A percentile compares a stretch with the other conserved stretches of the same genome.
Evolutionary conservation across 306 rosid genomes (phyloP).

Genomic region (Adenanthera pavonina): DNA sequence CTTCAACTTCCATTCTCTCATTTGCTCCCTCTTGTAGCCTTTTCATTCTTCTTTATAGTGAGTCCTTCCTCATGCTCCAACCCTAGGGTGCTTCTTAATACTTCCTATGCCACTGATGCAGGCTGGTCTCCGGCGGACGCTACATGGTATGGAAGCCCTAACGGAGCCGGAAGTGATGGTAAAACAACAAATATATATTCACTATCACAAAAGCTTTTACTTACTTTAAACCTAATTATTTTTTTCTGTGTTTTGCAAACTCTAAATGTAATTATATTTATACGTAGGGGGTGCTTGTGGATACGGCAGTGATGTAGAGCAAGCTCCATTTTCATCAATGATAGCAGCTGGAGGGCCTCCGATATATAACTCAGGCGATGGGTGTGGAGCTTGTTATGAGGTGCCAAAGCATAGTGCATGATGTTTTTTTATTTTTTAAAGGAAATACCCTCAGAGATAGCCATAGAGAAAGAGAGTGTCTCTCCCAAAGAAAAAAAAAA

Average conservation of each 20-base stretch:
- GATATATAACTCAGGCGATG: conserved; percentile 62
- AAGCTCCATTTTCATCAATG: conserved; percentile 66
- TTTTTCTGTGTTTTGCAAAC: neutral
- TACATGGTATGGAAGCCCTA: neutral
- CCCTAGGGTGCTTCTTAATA: neutral
- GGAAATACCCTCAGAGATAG: too few relatives aligned
- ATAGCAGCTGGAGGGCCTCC: conserved; percentile 75
- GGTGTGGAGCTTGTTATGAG: conserved; percentile 90
- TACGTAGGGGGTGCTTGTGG: conserved; percentile 84
- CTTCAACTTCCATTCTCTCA: neutral
- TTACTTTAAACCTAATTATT: neutral
- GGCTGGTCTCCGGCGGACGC: neutral
- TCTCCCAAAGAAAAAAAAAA: too few relatives aligned
- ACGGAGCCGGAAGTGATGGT: neutral
- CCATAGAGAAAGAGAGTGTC: too few relatives aligned
- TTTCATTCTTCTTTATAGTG: neutral
- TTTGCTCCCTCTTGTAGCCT: neutral
- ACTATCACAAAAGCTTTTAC: too few relatives aligned
- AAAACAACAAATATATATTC: neutral
- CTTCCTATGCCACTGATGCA: neutral
- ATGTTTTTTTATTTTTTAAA: too few relatives aligned
- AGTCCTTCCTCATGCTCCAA: neutral
- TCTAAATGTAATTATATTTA: neutral
- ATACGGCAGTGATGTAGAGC: conserved; percentile 59
- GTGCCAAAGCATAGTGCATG: conserved; percentile 26